A percentile compares a stretch with the other conserved stretches of the same genome.
phyloP scores from a whole-genome alignment of 1,284 basidiomycete genomes.

The Cutaneotrichosporon dermatis region DNA sequence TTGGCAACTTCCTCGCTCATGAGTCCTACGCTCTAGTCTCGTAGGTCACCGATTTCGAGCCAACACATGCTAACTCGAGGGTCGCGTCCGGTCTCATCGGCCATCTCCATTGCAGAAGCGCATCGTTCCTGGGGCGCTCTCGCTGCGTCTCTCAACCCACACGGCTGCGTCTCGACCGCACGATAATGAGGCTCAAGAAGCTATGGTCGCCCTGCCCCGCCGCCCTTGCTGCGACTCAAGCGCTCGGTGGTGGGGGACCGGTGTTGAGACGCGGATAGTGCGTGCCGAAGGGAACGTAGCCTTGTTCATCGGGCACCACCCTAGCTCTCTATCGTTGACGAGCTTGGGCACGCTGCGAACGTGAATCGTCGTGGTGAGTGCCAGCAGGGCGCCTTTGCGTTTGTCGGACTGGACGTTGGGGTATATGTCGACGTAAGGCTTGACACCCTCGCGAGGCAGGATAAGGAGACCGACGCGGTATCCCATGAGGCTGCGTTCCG shows the following conservation, averaged over 20 bases:
- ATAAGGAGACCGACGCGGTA: constrained; percentile 5
- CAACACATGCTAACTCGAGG: no score
- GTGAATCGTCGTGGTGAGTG: background rate
- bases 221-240: background rate
- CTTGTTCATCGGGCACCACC: constrained; percentile 8
- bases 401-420: constrained; percentile 3
- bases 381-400: constrained; percentile 13
- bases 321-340: background rate
- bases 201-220: background rate
- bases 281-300: constrained; percentile 6
- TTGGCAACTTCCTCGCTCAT: no score
- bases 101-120: no score
- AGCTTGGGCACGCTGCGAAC: background rate
- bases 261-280: constrained; percentile 5
- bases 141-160: no score
- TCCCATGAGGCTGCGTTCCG: constrained; percentile 1
- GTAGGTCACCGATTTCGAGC: no score
- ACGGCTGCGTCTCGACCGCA: no score
- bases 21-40: no score
- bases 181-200: background rate
- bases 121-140: no score
- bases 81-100: no score
- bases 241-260: constrained; percentile 5
- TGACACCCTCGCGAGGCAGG: no score
- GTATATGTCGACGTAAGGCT: background rate